Conservation (phyloP, 2,329 filamentous ascomycete species). For the Botryosphaeria dothidea region DNA sequence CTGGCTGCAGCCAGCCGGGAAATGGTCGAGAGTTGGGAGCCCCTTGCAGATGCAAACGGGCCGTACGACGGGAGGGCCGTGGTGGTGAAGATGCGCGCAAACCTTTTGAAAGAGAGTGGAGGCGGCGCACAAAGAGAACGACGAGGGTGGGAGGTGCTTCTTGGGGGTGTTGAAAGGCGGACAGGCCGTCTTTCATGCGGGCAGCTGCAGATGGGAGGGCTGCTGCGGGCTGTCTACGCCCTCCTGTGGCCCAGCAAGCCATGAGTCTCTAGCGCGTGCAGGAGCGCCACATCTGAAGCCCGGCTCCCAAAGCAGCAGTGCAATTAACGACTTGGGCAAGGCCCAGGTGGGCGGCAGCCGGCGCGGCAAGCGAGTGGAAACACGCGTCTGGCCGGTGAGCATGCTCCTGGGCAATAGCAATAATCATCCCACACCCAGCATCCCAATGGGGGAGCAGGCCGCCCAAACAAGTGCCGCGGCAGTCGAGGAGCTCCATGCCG, state of each 20-base stretch:
- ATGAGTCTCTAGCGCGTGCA: slow-evolving; percentile 3
- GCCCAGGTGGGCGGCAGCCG: neutral
- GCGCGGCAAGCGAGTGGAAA: slow-evolving; percentile 17
- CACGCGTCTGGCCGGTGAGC: neutral
- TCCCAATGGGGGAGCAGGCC: neutral
- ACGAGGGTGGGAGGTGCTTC: neutral
- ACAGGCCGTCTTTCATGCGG: slow-evolving; percentile 11
- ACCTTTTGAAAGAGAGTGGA: slow-evolving; percentile 5
- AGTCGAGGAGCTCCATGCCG: neutral
- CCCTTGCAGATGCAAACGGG: slow-evolving; percentile 4
- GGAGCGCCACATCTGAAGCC: neutral
- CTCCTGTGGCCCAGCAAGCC: too few relatives aligned
- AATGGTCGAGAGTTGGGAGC: neutral
- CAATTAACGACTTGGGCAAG: slow-evolving; percentile 13
- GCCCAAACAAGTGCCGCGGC: neutral
- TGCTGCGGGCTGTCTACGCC: neutral
- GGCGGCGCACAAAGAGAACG: neutral
- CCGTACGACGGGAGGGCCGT: neutral
- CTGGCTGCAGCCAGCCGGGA: neutral
- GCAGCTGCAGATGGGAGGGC: neutral
- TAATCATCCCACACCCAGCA: too few relatives aligned
- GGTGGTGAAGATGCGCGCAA: neutral
- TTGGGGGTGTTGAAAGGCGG: neutral
- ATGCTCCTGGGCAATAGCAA: neutral
- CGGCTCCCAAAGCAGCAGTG: slow-evolving; percentile 4